Evolutionary conservation across 2,329 filamentous ascomycete species (phyloP).

Genomic region (Neofusicoccum umdonicola): DNA sequence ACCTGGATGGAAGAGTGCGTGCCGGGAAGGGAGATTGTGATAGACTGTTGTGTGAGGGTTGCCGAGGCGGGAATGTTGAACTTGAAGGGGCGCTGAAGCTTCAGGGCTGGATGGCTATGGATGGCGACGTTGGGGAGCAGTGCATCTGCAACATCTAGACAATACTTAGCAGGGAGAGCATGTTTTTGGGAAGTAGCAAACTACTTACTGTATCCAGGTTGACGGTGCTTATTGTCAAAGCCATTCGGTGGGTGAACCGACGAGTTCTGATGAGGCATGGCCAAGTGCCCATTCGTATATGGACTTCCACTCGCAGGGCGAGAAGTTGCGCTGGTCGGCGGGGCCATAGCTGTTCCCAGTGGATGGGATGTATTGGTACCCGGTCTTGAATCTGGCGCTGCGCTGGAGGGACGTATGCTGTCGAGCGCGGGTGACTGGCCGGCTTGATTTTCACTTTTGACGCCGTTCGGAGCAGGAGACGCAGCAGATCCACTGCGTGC

Average conservation of each 20-base stretch:
- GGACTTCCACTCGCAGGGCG: conserved; percentile 43
- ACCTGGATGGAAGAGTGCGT: conserved; percentile 71
- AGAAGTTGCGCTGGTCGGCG: conserved; percentile 33
- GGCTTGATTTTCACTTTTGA: conserved; percentile 39
- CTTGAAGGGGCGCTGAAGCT: conserved; percentile 59
- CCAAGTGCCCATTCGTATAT: conserved; percentile 23
- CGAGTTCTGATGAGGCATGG: neutral
- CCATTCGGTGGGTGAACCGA: neutral
- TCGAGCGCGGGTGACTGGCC: conserved; percentile 45
- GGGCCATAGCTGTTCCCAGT: conserved; percentile 33
- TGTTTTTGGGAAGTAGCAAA: too few relatives aligned
- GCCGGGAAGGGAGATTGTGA: conserved; percentile 67
- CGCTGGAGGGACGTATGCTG: conserved; percentile 37
- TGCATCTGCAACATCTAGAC: conserved; percentile 2
- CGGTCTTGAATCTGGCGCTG: conserved; percentile 29
- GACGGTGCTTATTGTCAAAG: conserved; percentile 23
- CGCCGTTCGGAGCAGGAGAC: conserved; percentile 28
- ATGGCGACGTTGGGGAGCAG: conserved; percentile 11
- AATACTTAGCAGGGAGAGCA: neutral
- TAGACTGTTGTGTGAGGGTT: conserved; percentile 66
- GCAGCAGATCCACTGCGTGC: conserved; percentile 41
- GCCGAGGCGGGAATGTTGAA: conserved; percentile 65
- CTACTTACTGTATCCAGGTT: conserved; percentile 3
- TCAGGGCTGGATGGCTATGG: conserved; percentile 63
- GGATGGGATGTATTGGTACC: conserved; percentile 27